Evolutionary conservation across 495 filamentous ascomycete genomes (phyloP), one percentile per base, ranked within the genome.

Genomic region (Tuber calosporum): DNA sequence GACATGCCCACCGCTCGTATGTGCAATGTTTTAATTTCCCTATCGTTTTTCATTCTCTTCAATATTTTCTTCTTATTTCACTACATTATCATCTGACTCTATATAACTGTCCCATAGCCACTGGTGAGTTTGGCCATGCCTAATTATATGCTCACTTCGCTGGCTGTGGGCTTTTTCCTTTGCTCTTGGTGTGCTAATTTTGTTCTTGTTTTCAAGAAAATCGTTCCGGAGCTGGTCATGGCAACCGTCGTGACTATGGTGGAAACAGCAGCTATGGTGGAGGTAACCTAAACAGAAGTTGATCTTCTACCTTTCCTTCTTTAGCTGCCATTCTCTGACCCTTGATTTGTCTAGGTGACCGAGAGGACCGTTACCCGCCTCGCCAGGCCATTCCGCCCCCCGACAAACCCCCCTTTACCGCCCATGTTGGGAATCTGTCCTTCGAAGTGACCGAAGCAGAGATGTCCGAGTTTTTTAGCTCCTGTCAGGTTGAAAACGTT

Each of bases 391-490:
- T 97, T 72, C 91, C 93, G 66, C 87, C 98, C 62, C 95, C 95
- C 34, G 89, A 90, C 48, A 92, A 93, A 84, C 94, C 95, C 40
- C 95, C 95, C 0, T 99, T 88, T 84, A 98, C 95, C 66, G 93
- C 92, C 67, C 96, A 99, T 85, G 88, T 99, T 69, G 95, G 96
- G 74, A 99, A 99, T 80, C 88, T 99, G 69, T 93, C 94, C 34
- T 99, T 96, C 82, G 94, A 97, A 82, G 92, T 92, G 36, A 95
- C 92, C 15, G 85, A 86, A 67, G 89, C 86, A 72, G 91, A 94
- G 75, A 88, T 99, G 71, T 87, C 87, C 74, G 91, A 92, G 9
- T 95, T 98, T 79, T 97, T 99, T 82, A 82, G 85, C 40, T 92
- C 86, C 42, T 99, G 95, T 83, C 86, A 91, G 71, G 89, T 96